Evolutionary conservation across 805 yeast genomes (phyloP).

Genomic region (Spathaspora hagerdaliae): DNA sequence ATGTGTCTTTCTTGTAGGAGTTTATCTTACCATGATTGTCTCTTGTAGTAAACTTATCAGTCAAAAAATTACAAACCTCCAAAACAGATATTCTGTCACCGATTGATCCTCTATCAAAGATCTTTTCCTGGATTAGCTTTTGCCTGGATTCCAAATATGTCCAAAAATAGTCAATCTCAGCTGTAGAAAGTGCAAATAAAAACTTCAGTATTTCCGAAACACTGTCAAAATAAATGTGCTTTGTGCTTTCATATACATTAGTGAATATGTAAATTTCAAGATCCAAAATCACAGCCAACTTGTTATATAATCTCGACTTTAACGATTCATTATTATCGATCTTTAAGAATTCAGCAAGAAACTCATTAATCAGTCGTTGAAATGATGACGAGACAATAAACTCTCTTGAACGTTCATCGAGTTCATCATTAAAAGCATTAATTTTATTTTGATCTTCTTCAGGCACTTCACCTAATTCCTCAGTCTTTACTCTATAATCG

Average conservation of each 20-base stretch:
- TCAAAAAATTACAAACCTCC: conserved; percentile 35
- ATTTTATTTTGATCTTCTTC: conserved; percentile 10
- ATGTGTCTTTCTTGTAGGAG: conserved; percentile 33
- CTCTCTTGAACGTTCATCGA: conserved; percentile 18
- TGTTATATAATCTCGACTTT: conserved; percentile 3
- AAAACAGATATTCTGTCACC: conserved; percentile 36
- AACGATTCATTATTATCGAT: not conserved
- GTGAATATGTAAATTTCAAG: conserved; percentile 17
- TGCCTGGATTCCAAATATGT: conserved; percentile 31
- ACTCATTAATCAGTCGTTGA: conserved; percentile 8
- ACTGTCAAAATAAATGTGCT: conserved; percentile 21
- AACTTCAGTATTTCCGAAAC: conserved; percentile 20
- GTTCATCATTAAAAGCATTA: conserved; percentile 17
- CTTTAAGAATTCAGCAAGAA: not conserved
- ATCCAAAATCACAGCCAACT: conserved; percentile 24
- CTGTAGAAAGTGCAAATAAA: conserved; percentile 18
- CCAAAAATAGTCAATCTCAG: conserved; percentile 29
- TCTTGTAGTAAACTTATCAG: conserved; percentile 23
- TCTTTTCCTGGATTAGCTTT: conserved; percentile 14
- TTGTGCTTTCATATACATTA: conserved; percentile 11
- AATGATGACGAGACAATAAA: conserved; percentile 19
- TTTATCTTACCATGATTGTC: conserved; percentile 18
- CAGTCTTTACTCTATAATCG: not conserved
- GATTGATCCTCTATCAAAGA: conserved; percentile 25
- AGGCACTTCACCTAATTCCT: not conserved